Base-by-base conservation (phyloP, 192 early-diverging fungal species). In the Phycomyces blakesleeanus region DNA sequence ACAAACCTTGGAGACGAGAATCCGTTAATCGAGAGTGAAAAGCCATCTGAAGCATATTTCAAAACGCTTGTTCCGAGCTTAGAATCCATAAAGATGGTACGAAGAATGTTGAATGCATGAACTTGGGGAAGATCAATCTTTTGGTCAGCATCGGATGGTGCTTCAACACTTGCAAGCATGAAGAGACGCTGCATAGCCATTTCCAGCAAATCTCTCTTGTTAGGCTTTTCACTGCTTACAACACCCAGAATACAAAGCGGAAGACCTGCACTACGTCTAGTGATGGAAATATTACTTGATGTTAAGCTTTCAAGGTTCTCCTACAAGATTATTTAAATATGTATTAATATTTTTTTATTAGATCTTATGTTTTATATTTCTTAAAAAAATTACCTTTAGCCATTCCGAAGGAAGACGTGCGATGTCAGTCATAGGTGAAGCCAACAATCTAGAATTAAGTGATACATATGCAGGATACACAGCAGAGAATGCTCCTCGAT, bases 401-500 rank as follows among this genome's bases (percentile, higher is more conserved):
- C 95, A 97, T 11, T 54, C 55, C 38, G 74, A 57, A 10, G 91
- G 93, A 1, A 88, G 60, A 5, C 67, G 67, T 38, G 80, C 77
- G 14, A 93, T 72, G 4, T 61, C 57, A 10, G 71, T 27, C 39
- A 78, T 78, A 26, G 77, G 54, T 1, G 87, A 90, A 40, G 74
- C 74, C 58, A 91, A 68, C 39, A 94, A 78, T 27, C 85, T 73
- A 14, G 85, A 76, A 66, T 91, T 94, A 0, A 96, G 71, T 0
- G 66, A 71, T 8, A 86, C 78, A 57, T 93, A 96, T 34, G 84
- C 86, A 20, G 87, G 85, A 66, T 93, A 89, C 0, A 96, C 90
- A 4, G 93, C 87, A 0, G 90, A 86, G 66, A 98, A 98, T 8
- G 95, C 95, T 7, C 95, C 95, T 47, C 88, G 87, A 61, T 98